Evolutionary conservation across 2,329 filamentous ascomycete species (phyloP).

Genomic region (Pseudogymnoascus pannorum): DNA sequence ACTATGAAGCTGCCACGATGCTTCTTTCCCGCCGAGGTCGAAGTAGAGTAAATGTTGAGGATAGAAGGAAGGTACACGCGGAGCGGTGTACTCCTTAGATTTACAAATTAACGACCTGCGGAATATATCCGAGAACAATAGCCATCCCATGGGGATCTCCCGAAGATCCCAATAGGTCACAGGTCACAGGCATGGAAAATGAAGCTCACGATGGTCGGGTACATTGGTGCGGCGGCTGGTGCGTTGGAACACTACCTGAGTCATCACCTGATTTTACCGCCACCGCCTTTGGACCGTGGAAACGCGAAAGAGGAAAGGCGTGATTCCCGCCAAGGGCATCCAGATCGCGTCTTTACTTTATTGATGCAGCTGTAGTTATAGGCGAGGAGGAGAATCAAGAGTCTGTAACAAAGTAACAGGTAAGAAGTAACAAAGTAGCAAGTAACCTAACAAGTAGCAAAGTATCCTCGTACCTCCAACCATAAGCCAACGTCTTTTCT

Average conservation of each 20-base stretch:
- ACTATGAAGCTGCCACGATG: too few relatives aligned
- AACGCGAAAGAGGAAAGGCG: neutral
- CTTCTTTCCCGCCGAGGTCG: neutral
- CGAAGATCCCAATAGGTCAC: neutral
- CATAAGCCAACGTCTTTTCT: neutral
- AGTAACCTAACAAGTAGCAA: too few relatives aligned
- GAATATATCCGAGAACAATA: neutral
- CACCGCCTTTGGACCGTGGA: neutral
- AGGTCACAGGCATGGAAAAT: neutral
- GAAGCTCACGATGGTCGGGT: constrained; percentile 1
- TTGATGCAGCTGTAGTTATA: neutral
- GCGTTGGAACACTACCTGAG: neutral
- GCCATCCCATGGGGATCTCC: neutral
- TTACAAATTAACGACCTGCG: neutral
- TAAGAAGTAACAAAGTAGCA: too few relatives aligned
- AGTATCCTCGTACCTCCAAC: neutral
- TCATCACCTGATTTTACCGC: neutral
- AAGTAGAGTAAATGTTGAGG: neutral
- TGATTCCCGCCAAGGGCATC: neutral
- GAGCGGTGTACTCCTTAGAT: neutral
- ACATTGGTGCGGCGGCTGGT: neutral
- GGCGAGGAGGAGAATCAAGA: neutral
- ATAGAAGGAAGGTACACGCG: neutral
- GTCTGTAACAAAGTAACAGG: neutral
- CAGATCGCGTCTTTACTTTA: neutral